Base-by-base conservation (phyloP, 208 protist species). In the Hexamita inflata region DNA sequence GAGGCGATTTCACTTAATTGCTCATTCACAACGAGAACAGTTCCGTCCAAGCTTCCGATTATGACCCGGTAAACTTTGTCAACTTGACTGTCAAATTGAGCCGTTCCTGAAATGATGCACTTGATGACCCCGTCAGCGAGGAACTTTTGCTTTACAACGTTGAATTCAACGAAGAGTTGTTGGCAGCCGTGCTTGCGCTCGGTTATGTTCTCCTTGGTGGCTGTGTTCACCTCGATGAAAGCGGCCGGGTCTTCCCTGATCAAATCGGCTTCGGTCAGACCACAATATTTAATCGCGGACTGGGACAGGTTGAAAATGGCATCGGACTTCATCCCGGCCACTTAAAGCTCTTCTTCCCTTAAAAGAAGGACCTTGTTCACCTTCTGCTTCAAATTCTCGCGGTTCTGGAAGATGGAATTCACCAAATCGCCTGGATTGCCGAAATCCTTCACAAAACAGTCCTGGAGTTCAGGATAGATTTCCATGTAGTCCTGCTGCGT, bases 401-500 rank as follows among this genome's bases (percentile, higher is more conserved):
- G n/a, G n/a, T n/a, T n/a, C n/a, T n/a, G n/a, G n/a, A n/a, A 70
- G 15, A 34, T 15, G 15, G 15, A 24, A 15, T 38, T 15, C 60
- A 66, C 13, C 60, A 30, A 15, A 15, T 66, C 60, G 24, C 13
- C 60, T 15, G 60, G 15, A 34, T 15, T 66, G 24, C 9, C 42
- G 64, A 4, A 32, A 34, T 45, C 35, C 4, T 70, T 34, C 15
- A 70, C 38, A n/a, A 70, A n/a, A 15, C 9, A 9, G 4, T n/a
- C 9, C 15, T 34, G 9, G 35, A 70, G 64, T 38, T 70, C 64
- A 19, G 64, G 64, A 45, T 70, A 70, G 2, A 70, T n/a, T 38
- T 45, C 42, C 11, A 70, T 49, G 9, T 45, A 32, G 11, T 70
- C 64, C 64, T 70, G 19, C n/a, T 38, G 9, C 15, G 64, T n/a